Conservation (phyloP, 2,329 filamentous ascomycete species). For the Didymella segeticola region DNA sequence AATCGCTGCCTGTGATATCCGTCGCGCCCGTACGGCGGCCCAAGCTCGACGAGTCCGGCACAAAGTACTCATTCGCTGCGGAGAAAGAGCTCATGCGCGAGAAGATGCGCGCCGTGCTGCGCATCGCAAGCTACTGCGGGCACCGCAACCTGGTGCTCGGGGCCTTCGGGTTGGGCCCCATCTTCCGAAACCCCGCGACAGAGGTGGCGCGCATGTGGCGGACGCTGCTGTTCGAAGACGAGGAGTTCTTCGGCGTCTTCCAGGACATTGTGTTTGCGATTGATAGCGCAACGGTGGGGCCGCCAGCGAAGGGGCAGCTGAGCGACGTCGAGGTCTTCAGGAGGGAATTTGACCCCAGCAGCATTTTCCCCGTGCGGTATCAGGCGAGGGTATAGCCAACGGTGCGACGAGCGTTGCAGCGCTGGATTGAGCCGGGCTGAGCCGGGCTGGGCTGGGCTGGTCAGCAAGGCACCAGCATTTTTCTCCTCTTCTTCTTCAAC, state of each 20-base stretch:
- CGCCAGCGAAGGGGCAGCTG: constrained; percentile 38
- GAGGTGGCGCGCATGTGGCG: constrained; percentile 56
- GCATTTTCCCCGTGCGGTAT: constrained; percentile 46
- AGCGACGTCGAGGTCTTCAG: constrained; percentile 52
- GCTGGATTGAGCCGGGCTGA: too few species aligned
- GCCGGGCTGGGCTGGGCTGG: not conserved
- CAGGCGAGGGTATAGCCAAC: constrained; percentile 23
- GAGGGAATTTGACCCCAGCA: constrained; percentile 47
- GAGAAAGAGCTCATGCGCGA: constrained; percentile 75
- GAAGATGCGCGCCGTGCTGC: constrained; percentile 74
- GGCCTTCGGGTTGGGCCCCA: constrained; percentile 53
- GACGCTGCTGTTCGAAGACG: constrained; percentile 51
- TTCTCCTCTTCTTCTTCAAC: too few species aligned
- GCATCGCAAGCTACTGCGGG: constrained; percentile 64
- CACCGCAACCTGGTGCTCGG: constrained; percentile 52
- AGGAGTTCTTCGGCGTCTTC: constrained; percentile 54
- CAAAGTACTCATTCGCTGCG: constrained; percentile 73
- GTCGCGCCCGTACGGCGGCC: constrained; percentile 75
- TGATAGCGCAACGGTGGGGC: constrained; percentile 45
- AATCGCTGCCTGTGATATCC: constrained; percentile 72
- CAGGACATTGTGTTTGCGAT: constrained; percentile 55
- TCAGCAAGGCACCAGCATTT: too few species aligned
- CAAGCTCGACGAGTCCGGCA: constrained; percentile 72
- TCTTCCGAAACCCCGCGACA: constrained; percentile 53
- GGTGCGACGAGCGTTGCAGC: not conserved